Base-by-base conservation (phyloP, 2,329 filamentous ascomycete species). In the Microdochium nivale region DNA sequence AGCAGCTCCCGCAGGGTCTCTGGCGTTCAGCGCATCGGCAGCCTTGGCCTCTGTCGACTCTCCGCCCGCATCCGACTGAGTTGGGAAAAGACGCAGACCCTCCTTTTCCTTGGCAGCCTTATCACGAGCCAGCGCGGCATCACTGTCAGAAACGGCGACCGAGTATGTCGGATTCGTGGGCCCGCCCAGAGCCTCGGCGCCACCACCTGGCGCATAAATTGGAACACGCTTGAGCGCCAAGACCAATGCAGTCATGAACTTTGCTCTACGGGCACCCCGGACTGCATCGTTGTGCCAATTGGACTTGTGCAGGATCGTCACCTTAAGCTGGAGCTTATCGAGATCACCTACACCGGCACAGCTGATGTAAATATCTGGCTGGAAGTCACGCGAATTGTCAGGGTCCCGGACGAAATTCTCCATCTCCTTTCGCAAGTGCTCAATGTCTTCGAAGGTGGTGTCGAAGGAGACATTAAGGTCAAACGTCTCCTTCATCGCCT, bases 181-280 rank as follows among this genome's bases (percentile, higher is more conserved):
- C 40, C 79, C 81, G 53, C 83, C 83, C 2, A 84, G 70, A 35
- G 76, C 58, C 52, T 83, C 80, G 52, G 71, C 73, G 52, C 84
- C 88, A 53, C 87, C 90, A 40, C 86, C 90, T 52, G 92, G 92
- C 21, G 75, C 83, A 60, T 89, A 80, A 63, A 99, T 92, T 10
- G 91, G 92, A 19, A 99, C 79, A 71, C 86, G 90, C 70, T 90
- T 88, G 53, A 96, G 73, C 3, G 92, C 90, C 9, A 90, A 70
- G 3, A 94, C 85, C 53, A 99, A 75, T 1, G 94, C 94, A 64
- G 91, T 96, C 84, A 97, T 95, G 72, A 99, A 97, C 70, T 96
- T 97, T 66, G 88, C 95, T 54, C 92, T 84, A 50, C 91, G 84
- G 7, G 86, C 80, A 19, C 86, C 85, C 40, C 91, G 87, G 40